A percentile compares a stretch with the other conserved stretches of the same genome.
These are phyloP conservation scores for Graphium sp. DNA, from an alignment of 2,329 filamentous ascomycete species.

Conservation along the genomic window DNA sequence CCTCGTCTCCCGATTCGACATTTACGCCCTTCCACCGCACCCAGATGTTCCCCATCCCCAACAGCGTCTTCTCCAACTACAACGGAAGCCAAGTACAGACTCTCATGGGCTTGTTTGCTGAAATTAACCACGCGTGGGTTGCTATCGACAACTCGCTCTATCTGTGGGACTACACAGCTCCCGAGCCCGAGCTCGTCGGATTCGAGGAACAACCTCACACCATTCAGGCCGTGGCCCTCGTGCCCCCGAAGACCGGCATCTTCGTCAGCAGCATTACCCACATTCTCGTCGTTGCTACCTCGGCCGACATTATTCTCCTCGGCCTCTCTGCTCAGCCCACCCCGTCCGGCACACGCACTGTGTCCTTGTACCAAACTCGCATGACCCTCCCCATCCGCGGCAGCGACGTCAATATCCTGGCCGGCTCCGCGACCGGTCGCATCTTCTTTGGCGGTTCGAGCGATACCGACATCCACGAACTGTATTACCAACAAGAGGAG, in stretches of 20 bases:
- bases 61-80: slow-evolving; percentile 83
- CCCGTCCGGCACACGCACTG: slow-evolving; percentile 51
- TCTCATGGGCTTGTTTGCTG: slow-evolving; percentile 89
- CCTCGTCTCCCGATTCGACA: slow-evolving; percentile 46
- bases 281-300: slow-evolving; percentile 77
- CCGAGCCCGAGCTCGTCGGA: slow-evolving; percentile 80
- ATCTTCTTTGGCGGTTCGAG: slow-evolving; percentile 79
- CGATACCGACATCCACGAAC: slow-evolving; percentile 80
- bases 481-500: slow-evolving; percentile 94
- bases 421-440: slow-evolving; percentile 67
- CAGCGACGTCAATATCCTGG: slow-evolving; percentile 60
- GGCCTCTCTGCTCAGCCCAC: slow-evolving; percentile 57
- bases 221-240: slow-evolving; percentile 81
- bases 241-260: slow-evolving; percentile 70
- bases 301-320: slow-evolving; percentile 70
- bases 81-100: slow-evolving; percentile 76
- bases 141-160: slow-evolving; percentile 92
- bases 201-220: slow-evolving; percentile 79
- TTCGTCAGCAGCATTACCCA: slow-evolving; percentile 78
- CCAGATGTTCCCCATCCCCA: slow-evolving; percentile 77
- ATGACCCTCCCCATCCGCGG: slow-evolving; percentile 68
- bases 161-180: slow-evolving; percentile 91
- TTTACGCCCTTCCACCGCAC: slow-evolving; percentile 85
- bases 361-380: slow-evolving; percentile 75
- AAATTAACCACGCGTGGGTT: slow-evolving; percentile 90